A percentile compares a stretch with the other conserved stretches of the same genome.
Evolutionary conservation across 1,139 yeast genomes (phyloP).

Genomic region (Suhomyces chickasaworum): DNA sequence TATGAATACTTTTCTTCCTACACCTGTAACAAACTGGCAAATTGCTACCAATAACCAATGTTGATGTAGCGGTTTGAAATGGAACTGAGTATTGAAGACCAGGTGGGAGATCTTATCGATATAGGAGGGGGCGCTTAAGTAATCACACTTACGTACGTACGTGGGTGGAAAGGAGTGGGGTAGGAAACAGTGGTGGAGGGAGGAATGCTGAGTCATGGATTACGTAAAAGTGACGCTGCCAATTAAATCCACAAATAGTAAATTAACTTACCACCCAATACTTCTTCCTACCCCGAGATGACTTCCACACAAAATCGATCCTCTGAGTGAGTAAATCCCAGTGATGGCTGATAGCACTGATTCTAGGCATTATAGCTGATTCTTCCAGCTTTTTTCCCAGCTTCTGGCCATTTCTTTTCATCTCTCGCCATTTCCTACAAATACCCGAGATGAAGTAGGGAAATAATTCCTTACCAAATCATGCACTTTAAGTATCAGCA

Average conservation of each 20-base stretch:
- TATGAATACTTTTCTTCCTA: not conserved
- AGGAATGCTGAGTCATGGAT: not conserved
- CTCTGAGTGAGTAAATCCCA: not conserved
- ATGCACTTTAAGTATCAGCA: too few species aligned
- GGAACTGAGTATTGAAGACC: not conserved
- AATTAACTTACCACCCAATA: constrained; percentile 3
- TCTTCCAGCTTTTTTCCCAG: not conserved
- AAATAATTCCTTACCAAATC: too few species aligned
- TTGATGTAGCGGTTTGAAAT: not conserved
- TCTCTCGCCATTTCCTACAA: not conserved
- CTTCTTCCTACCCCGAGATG: constrained; percentile 2
- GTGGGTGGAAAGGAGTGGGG: too few species aligned
- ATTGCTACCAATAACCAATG: not conserved
- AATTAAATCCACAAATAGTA: constrained; percentile 8
- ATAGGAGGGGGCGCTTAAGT: too few species aligned
- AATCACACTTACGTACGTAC: too few species aligned
- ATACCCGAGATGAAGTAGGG: too few species aligned
- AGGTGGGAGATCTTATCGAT: constrained; percentile 1
- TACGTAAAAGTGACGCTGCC: constrained; percentile 7
- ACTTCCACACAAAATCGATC: not conserved
- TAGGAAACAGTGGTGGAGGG: too few species aligned
- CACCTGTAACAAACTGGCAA: not conserved
- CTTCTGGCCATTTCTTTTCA: not conserved
- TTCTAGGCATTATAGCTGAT: not conserved
- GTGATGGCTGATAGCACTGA: not conserved